These are phyloP conservation scores for Penicillium hesseltinei DNA, from an alignment of 2,329 filamentous ascomycete species.

Conservation along the genomic window DNA sequence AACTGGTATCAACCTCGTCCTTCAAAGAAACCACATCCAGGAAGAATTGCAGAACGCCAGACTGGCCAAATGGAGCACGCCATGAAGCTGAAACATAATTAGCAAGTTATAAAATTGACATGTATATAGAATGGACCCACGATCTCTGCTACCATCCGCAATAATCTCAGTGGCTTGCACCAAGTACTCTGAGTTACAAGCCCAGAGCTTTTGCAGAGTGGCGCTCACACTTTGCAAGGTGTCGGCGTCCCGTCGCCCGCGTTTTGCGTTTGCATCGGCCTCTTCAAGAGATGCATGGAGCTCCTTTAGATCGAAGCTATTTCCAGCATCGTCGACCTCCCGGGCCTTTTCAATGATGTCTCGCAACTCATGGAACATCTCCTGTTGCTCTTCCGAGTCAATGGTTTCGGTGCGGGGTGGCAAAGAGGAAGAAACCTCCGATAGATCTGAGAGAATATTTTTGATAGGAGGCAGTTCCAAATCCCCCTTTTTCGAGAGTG, in stretches of 20 bases:
- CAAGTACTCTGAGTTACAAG: constrained; percentile 36
- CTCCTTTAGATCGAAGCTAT: constrained; percentile 27
- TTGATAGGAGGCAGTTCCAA: constrained; percentile 28
- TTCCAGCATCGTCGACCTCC: constrained; percentile 22
- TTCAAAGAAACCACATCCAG: constrained; percentile 38
- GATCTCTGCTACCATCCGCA: constrained; percentile 44
- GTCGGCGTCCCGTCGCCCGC: constrained; percentile 21
- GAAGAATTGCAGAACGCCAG: constrained; percentile 44
- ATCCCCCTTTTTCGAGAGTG: neutral
- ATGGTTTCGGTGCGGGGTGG: constrained; percentile 19
- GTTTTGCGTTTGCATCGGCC: constrained; percentile 26
- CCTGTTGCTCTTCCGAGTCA: constrained; percentile 30
- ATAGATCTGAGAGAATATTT: constrained; percentile 27
- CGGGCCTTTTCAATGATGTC: constrained; percentile 28
- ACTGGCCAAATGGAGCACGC: constrained; percentile 40
- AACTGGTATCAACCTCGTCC: constrained; percentile 26
- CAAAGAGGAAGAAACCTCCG: constrained; percentile 21
- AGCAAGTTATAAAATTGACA: constrained; percentile 3
- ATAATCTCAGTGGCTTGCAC: constrained; percentile 37
- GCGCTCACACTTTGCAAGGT: constrained; percentile 28
- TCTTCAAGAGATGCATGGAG: constrained; percentile 32
- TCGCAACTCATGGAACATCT: constrained; percentile 37
- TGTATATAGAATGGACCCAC: constrained; percentile 30
- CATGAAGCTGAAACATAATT: constrained; percentile 35
- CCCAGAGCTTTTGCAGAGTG: constrained; percentile 39